Base-by-base conservation (phyloP, 1,139 yeast species). In the Geotrichum bryndzae region DNA sequence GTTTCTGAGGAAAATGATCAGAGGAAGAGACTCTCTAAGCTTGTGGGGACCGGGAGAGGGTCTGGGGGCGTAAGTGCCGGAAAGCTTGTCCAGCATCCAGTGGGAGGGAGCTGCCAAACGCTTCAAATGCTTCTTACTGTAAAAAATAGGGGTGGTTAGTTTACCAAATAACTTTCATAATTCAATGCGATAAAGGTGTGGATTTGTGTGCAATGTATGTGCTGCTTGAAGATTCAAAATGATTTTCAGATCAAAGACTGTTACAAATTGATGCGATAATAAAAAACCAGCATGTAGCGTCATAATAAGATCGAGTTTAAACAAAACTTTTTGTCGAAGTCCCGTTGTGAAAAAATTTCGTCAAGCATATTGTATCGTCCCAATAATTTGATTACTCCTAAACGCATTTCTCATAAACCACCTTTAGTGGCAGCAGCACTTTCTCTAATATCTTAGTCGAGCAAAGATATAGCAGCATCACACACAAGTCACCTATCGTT, bases 21-120 rank as follows among this genome's bases (percentile, higher is more conserved):
- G 88, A 79, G 99, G 99, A 78, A 94, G 88, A 67, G 97, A 94
- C 84, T 94, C 99, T 83, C 99, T 88, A 82, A 92, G 87, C 84
- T 94, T 94, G 88, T 94, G 99, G 79, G 99, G 99, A 85, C 99
- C 99, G 73, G 96, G 88, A 69, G 97, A 90, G 79, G 98, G 96
- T 86, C 98, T 92, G 84, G 99, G 99, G 73, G 99, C 99, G 81
- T 94, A 94, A 78, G 91, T 85, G 79, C 99, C 99, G 80, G 97
- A 89, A 84, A 95, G 86, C 85, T 95, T 95, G 96, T 94, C 99
- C 86, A 95, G 89, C 96, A 95, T 90, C 99, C 99, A 95, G 88
- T 95, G 99, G 85, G 92, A 88, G 85, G 99, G 99, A 80, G 97
- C 97, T 80, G 96, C 96, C 82, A 90, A 86, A 85, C 97, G 89